Conservation (phyloP, 495 filamentous ascomycete genomes). For the Aspergillus taichungensis region DNA sequence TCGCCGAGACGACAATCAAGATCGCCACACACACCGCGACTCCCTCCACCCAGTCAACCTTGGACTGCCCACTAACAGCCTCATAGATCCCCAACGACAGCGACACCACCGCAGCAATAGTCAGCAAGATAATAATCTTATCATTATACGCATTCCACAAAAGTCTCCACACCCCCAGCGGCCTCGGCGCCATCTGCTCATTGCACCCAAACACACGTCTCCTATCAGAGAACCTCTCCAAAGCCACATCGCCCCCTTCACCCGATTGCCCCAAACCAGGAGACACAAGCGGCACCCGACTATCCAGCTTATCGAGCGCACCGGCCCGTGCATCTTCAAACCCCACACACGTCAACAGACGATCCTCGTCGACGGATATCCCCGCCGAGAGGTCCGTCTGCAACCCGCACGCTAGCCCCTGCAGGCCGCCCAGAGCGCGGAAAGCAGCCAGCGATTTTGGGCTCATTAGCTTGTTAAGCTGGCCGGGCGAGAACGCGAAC, state of each 20-base stretch:
- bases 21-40: conserved; percentile 61
- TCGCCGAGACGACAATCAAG: conserved; percentile 55
- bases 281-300: not conserved
- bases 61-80: conserved; percentile 17
- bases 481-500: conserved; percentile 54
- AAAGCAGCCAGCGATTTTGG: conserved; percentile 61
- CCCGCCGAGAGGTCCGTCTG: conserved; percentile 48
- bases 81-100: conserved; percentile 58
- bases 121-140: conserved; percentile 59
- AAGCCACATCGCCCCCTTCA: too few species aligned
- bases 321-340: conserved; percentile 38
- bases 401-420: conserved; percentile 53
- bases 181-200: conserved; percentile 54
- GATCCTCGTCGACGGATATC: conserved; percentile 49
- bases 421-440: conserved; percentile 49
- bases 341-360: conserved; percentile 40
- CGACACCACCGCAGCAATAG: conserved; percentile 53
- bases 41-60: conserved; percentile 63
- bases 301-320: not conserved
- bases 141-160: conserved; percentile 75
- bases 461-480: conserved; percentile 55
- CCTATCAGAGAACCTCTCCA: conserved; percentile 40
- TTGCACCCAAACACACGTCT: conserved; percentile 60
- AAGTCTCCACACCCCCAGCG: conserved; percentile 53
- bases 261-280: not conserved